Base-by-base conservation (phyloP, 2,329 filamentous ascomycete genomes). In the Daldinia sp. region DNA sequence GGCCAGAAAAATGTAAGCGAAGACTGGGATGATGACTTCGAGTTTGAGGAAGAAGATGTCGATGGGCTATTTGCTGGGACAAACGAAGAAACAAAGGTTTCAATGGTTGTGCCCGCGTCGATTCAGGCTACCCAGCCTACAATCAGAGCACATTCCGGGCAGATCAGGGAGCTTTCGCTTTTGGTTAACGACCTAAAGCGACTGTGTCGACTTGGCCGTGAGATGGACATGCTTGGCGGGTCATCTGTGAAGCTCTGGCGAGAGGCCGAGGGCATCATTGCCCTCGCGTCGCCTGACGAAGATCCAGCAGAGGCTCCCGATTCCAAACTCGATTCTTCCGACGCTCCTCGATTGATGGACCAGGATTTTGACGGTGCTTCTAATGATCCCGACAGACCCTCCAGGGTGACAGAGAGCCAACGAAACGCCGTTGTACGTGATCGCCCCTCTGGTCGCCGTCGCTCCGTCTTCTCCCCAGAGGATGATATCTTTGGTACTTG, bases 11-110 rank as follows among this genome's bases (percentile, higher is more conserved):
- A 87, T 13, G 88, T 89, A 9, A 94, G 90, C 64, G 92, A 96
- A 74, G 92, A 95, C 72, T 96, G 92, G 92, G 92, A 94, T 70
- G 91, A 94, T 66, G 92, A 96, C 74, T 95, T 96, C 70, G 91
- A 94, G 63, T 94, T 94, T 73, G 84, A 75, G 32, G 76, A 77
- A 25, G 75, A 82, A 29, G 76, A 76, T n/a, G 21, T 15, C 21
- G 74, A 76, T 34, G 77, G 76, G 30, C 75, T 74, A 25, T 74
- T 75, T 23, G 75, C 75, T 3, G 77, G 75, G 37, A 78, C 77
- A 52, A 77, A 75, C 17, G 71, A 75, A 4, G 75, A 76, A 3
- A 75, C 75, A 2, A 73, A 75, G 5, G 77, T 81, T 55, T 77
- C 78, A 1, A 90, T 93, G 87, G 77, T 90, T n/a, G 89, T 96